Percentiles rank a stretch among this genome's conserved stretches.
Conservation (phyloP, 768 basidiomycete genomes). For the Sporobolomyces pararoseus region DNA sequence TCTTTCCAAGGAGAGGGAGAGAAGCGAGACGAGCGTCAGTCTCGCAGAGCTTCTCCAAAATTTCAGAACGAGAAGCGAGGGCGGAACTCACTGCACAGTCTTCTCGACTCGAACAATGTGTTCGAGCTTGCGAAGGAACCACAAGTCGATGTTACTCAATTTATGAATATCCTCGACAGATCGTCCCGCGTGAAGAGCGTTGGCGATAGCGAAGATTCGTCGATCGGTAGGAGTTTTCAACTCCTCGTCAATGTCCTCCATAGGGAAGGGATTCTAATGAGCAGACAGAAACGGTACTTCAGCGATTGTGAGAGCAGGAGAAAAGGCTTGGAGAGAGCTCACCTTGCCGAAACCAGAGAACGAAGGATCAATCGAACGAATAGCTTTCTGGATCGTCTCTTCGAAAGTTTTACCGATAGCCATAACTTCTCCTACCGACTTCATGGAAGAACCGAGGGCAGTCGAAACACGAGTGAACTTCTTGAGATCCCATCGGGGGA, state of each 20-base stretch:
- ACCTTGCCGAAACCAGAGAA: conserved; percentile 94
- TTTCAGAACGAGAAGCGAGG: no score
- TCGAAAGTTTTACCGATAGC: conserved; percentile 99
- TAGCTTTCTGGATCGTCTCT: conserved; percentile 95
- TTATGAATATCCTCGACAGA: conserved; percentile 94
- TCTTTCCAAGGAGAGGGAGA: not conserved
- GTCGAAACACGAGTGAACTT: conserved; percentile 95
- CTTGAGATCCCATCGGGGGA: conserved; percentile 98
- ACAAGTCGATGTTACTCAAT: conserved; percentile 97
- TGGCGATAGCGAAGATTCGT: conserved; percentile 92
- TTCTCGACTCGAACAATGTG: conserved; percentile 79
- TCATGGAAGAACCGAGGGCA: conserved; percentile 95
- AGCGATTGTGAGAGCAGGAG: not conserved
- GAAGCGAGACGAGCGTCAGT: no score
- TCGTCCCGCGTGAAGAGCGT: conserved; percentile 87
- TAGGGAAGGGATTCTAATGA: conserved; percentile 52
- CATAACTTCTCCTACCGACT: conserved; percentile 99
- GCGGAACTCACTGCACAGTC: conserved; percentile 66
- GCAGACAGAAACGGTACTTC: conserved; percentile 1
- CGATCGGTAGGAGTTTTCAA: conserved; percentile 92
- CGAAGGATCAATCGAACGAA: conserved; percentile 92
- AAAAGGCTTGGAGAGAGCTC: conserved; percentile 43
- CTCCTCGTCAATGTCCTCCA: conserved; percentile 88
- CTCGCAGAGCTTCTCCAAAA: no score
- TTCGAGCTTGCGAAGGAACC: conserved; percentile 89